Evolutionary conservation across 495 filamentous ascomycete species (phyloP), one percentile per base, ranked within the genome.

Genomic region (Pseudevernia furfuracea): DNA sequence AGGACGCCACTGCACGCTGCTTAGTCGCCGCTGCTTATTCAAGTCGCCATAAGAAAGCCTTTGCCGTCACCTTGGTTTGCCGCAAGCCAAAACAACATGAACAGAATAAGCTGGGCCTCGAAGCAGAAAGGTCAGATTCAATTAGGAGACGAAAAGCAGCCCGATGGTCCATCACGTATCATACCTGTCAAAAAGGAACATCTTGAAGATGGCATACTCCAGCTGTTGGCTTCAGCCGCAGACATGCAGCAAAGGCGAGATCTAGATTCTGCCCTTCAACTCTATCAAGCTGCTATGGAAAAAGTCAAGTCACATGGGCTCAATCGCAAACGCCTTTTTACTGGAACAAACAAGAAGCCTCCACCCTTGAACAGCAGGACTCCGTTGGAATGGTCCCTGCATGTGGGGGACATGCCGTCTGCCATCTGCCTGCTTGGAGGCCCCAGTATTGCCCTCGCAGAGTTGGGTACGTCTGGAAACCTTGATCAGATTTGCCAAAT

Each of bases 241-340:
- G 64, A 66, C 38, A 61, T 66, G 64, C 64, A 65, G n/a, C 63
- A 65, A 56, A 58, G 58, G 25, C 63, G 60, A 58, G 64, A 66
- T 52, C 44, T 66, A 21, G 58, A 56, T n/a, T 61, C 64, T 19
- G 64, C 64, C 12, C 39, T 66, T 12, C 64, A 66, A 44, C 58
- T 66, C 25, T 66, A 66, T 32, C 48, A 66, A 49, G 64, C 64
- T 25, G 58, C 64, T 48, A 66, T 66, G 37, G 58, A 60, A n/a
- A 66, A 66, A 39, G 56, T 66, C 37, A 61, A 52, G 32, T 58
- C 44, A 1, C 43, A 66, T 36, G 64, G 28, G 36, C 44, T 66
- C 30, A 66, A 66, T 19, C 58, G 64, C 38, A 60, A 66, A 17
- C 58, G 49, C 39, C 32, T 61, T 1, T 52, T 66, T 32, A 66